A percentile compares a stretch with the other conserved stretches of the same genome.
phyloP scores from a whole-genome alignment of 2,329 filamentous ascomycete genomes.

The Trichoderma koningiopsis region DNA sequence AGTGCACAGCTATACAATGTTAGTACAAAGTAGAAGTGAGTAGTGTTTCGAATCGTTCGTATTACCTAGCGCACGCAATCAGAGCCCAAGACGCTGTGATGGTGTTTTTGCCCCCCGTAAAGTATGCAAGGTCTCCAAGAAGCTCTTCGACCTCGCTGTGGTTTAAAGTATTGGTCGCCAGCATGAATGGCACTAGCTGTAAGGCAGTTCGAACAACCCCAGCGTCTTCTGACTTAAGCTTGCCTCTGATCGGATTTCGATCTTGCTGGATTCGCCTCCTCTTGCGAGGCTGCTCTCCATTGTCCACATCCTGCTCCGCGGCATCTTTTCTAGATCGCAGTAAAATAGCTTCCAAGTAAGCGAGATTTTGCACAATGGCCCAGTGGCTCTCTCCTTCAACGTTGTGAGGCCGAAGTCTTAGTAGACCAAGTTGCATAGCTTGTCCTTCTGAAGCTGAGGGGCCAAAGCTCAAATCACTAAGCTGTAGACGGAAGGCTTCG shows the following conservation, averaged over 20 bases:
- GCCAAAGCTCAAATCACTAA: constrained; percentile 72
- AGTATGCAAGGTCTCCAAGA: constrained; percentile 58
- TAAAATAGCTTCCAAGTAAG: constrained; percentile 57
- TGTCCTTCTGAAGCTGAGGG: constrained; percentile 46
- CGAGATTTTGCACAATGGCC: constrained; percentile 61
- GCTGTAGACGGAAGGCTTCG: constrained; percentile 70
- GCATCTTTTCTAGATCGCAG: constrained; percentile 33
- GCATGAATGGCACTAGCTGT: constrained; percentile 60
- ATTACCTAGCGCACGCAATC: constrained; percentile 75
- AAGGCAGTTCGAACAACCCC: constrained; percentile 54
- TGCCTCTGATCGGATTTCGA: constrained; percentile 51
- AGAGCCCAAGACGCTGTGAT: constrained; percentile 77
- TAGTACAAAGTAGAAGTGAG: constrained; percentile 26
- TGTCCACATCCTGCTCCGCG: constrained; percentile 33
- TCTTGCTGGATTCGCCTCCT: constrained; percentile 48
- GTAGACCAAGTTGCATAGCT: constrained; percentile 52
- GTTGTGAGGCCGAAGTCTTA: constrained; percentile 57
- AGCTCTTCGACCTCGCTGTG: constrained; percentile 57
- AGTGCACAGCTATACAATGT: constrained; percentile 39
- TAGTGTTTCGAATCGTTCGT: constrained; percentile 36
- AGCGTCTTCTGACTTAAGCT: constrained; percentile 48
- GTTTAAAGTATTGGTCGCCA: constrained; percentile 49
- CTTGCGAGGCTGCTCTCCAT: constrained; percentile 55
- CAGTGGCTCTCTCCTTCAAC: constrained; percentile 60
- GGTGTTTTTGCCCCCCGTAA: constrained; percentile 70